These are phyloP conservation scores for Acanthamoeba healyi DNA, from an alignment of 208 protist genomes.

Conservation along the genomic window DNA sequence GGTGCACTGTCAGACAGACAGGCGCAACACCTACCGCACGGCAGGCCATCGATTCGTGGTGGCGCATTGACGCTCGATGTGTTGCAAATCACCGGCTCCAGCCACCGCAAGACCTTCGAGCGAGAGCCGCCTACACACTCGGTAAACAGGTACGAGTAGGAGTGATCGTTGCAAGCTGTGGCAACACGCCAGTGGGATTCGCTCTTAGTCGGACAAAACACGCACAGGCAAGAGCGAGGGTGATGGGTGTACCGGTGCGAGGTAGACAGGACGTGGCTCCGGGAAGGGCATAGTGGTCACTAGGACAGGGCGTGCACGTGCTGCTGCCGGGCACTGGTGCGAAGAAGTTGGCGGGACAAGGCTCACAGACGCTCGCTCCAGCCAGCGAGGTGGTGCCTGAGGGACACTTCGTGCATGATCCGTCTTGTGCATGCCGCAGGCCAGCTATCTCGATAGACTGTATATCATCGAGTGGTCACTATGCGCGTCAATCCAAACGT, in stretches of 20 bases:
- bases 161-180: not conserved
- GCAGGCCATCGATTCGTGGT: not conserved
- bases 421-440: constrained; percentile 9
- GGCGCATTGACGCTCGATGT: not conserved
- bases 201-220: not conserved
- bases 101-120: not conserved
- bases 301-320: not conserved
- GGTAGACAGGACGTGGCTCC: not conserved
- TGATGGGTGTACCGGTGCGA: not conserved
- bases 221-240: no score
- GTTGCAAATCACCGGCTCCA: constrained; percentile 43
- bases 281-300: not conserved
- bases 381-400: not conserved
- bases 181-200: not conserved
- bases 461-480: not conserved
- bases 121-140: not conserved
- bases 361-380: not conserved
- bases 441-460: not conserved
- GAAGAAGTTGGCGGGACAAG: not conserved
- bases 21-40: constrained; percentile 13
- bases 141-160: not conserved
- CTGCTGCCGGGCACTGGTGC: not conserved
- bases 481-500: not conserved
- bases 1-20: no score
- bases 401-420: not conserved